Percentiles rank a stretch among this genome's conserved stretches.
These are phyloP conservation scores for Starmerella kuoi DNA, from an alignment of 805 yeast species.

Conservation along the genomic window DNA sequence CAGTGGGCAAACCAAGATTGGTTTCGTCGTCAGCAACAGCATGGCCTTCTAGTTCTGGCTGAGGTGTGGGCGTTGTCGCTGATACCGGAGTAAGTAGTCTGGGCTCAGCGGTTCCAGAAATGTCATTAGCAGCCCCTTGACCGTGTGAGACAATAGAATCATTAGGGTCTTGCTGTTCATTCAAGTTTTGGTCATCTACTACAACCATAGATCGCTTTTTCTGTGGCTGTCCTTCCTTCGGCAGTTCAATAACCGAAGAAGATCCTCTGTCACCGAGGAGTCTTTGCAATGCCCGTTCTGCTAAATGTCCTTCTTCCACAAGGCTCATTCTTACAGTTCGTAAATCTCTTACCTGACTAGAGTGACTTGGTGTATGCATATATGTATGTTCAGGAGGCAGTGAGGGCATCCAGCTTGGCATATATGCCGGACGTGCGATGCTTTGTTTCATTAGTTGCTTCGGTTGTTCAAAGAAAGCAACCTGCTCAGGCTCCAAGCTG, in stretches of 20 bases:
- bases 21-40: too few relatives aligned
- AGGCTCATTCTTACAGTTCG: conserved; percentile 55
- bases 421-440: conserved; percentile 33
- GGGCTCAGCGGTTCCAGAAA: too few relatives aligned
- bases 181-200: conserved; percentile 1
- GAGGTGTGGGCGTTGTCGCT: not conserved
- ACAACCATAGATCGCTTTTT: conserved; percentile 3
- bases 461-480: conserved; percentile 43
- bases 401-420: conserved; percentile 72
- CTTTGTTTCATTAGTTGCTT: conserved; percentile 43
- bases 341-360: conserved; percentile 54
- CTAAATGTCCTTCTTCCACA: conserved; percentile 68
- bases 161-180: not conserved
- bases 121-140: not conserved
- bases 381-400: conserved; percentile 93
- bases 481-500: conserved; percentile 33
- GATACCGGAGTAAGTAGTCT: not conserved
- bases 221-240: not conserved
- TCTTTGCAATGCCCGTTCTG: conserved; percentile 63
- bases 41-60: too few relatives aligned
- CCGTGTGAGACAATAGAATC: not conserved
- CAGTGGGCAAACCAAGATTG: too few relatives aligned
- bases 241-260: conserved; percentile 19
- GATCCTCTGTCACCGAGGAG: conserved; percentile 32
- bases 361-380: conserved; percentile 58